Conservation (phyloP, 2,329 filamentous ascomycete genomes). For the Diaporthe sp. region DNA sequence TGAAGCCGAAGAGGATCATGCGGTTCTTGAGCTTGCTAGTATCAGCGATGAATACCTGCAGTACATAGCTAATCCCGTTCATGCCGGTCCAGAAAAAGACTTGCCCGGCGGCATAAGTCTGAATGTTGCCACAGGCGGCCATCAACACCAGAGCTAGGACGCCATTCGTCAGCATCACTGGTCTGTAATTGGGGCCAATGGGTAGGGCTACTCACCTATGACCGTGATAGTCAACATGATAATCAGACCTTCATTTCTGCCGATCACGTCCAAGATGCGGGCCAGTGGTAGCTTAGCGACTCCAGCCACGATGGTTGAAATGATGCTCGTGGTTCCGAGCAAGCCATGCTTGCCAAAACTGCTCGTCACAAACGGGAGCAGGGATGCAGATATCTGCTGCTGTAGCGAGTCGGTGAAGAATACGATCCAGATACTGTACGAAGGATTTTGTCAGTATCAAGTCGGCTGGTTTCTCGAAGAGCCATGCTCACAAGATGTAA, state of each 20-base stretch:
- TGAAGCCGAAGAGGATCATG: conserved; percentile 29
- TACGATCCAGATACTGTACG: conserved; percentile 25
- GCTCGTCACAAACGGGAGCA: conserved; percentile 32
- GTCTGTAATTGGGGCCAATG: fast-evolving
- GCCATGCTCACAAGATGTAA: conserved; percentile 57
- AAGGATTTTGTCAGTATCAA: background rate
- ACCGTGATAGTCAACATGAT: conserved; percentile 27
- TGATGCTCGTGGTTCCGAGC: conserved; percentile 31
- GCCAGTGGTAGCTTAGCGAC: conserved; percentile 28
- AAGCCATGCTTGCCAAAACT: conserved; percentile 27
- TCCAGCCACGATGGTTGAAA: conserved; percentile 29
- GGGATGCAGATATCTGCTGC: conserved; percentile 28
- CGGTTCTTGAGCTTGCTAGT: conserved; percentile 32
- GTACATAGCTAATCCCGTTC: conserved; percentile 30
- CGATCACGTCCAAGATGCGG: conserved; percentile 30
- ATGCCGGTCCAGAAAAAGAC: conserved; percentile 36
- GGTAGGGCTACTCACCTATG: background rate
- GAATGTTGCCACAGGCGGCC: conserved; percentile 25
- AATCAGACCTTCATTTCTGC: conserved; percentile 23
- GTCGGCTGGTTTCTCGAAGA: too few relatives aligned
- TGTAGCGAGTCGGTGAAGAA: conserved; percentile 37
- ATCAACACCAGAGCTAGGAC: conserved; percentile 31
- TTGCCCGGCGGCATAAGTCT: conserved; percentile 33
- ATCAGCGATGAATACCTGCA: conserved; percentile 28
- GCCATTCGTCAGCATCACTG: background rate